Conservation (phyloP, 306 rosid genomes). For the Inga leiocalycina region DNA sequence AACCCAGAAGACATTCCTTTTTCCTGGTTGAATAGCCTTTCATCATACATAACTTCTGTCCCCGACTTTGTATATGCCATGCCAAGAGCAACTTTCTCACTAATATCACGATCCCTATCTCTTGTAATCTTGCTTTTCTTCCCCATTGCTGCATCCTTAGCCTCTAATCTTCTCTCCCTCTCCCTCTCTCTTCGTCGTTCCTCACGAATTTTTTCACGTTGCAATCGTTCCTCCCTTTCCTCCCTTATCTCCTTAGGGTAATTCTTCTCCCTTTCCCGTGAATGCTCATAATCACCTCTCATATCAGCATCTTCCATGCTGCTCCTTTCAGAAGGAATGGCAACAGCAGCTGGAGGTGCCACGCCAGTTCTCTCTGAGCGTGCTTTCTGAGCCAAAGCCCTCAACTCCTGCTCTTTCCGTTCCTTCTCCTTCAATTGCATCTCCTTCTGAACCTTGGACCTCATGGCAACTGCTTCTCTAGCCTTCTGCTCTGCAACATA, state of each 20-base stretch:
- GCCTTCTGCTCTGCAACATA: slow-evolving; percentile 96
- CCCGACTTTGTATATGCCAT: slow-evolving; percentile 79
- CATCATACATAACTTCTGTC: slow-evolving; percentile 89
- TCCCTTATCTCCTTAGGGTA: slow-evolving; percentile 67
- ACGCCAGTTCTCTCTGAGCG: slow-evolving; percentile 82
- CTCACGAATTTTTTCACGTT: slow-evolving; percentile 83
- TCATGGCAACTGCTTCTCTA: slow-evolving; percentile 87
- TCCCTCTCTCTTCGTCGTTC: slow-evolving; percentile 89
- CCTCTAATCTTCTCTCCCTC: slow-evolving; percentile 91
- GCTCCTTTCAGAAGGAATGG: slow-evolving; percentile 49
- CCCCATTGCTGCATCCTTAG: slow-evolving; percentile 91
- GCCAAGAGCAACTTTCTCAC: slow-evolving; percentile 97
- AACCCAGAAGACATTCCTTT: slow-evolving; percentile 93
- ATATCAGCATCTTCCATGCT: slow-evolving; percentile 53
- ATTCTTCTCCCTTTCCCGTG: slow-evolving; percentile 60
- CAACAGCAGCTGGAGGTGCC: slow-evolving; percentile 52
- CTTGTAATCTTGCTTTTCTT: slow-evolving; percentile 93
- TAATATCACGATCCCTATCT: slow-evolving; percentile 89
- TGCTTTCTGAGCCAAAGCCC: slow-evolving; percentile 81
- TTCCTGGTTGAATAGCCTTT: slow-evolving; percentile 91
- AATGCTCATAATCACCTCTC: slow-evolving; percentile 59
- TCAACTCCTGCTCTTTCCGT: slow-evolving; percentile 77
- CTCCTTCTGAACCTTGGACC: slow-evolving; percentile 91
- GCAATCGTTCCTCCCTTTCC: slow-evolving; percentile 67
- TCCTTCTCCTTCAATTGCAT: slow-evolving; percentile 87